Evolutionary conservation across 2,329 filamentous ascomycete species (phyloP).

Genomic region (Myrmaecium sp.): DNA sequence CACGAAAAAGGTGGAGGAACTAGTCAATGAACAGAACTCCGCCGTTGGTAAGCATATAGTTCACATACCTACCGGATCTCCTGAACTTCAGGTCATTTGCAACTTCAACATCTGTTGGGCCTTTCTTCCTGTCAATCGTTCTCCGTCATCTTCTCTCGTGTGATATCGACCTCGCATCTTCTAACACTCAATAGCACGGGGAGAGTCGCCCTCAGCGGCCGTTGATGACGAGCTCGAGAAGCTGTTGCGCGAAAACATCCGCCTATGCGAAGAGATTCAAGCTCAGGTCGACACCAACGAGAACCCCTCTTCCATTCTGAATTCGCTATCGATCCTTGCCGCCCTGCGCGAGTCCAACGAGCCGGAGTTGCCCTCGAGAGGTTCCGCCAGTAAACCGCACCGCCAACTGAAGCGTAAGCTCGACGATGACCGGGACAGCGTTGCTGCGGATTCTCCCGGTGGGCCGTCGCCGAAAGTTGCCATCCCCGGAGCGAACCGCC

Average conservation of each 20-base stretch:
- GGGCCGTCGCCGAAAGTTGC: conserved; percentile 4
- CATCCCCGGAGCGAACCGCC: conserved; percentile 6
- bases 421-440: conserved; percentile 22
- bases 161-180: background rate
- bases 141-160: background rate
- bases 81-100: no score
- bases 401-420: conserved; percentile 20
- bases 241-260: conserved; percentile 30
- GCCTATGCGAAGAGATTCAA: conserved; percentile 27
- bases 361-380: conserved; percentile 13
- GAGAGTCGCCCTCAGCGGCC: conserved; percentile 18
- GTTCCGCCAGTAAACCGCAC: conserved; percentile 20
- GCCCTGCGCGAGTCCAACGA: conserved; percentile 31
- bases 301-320: conserved; percentile 22
- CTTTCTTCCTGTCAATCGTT: background rate
- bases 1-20: conserved; percentile 15
- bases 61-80: no score
- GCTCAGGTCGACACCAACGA: conserved; percentile 25
- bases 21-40: conserved; percentile 13
- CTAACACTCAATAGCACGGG: conserved; percentile 13
- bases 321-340: conserved; percentile 28
- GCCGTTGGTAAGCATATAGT: conserved; percentile 14
- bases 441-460: conserved; percentile 20
- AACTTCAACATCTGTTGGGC: no score
- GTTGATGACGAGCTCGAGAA: conserved; percentile 29